These are phyloP conservation scores for Rhodamnia rubescens DNA, from an alignment of 345 rosid genomes.

Conservation along the genomic window DNA sequence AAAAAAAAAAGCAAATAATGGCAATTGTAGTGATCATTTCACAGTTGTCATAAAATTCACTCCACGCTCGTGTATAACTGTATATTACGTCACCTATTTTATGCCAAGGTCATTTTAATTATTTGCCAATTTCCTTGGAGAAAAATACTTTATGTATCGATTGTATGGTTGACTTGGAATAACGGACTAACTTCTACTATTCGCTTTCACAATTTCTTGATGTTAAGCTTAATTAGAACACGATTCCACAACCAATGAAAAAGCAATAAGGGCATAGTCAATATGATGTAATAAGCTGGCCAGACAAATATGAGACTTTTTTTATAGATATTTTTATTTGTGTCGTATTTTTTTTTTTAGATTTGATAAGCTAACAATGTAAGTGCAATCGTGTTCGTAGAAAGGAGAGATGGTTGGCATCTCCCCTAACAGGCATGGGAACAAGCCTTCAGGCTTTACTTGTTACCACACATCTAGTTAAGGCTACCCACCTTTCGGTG, in stretches of 20 bases:
- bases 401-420: slow-evolving; percentile 45
- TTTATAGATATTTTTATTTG: too few species aligned
- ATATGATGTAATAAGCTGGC: neutral
- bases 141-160: neutral
- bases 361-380: too few species aligned
- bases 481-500: neutral
- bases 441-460: slow-evolving; percentile 13
- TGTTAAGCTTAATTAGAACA: neutral
- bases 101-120: neutral
- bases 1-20: neutral
- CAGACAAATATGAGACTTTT: neutral
- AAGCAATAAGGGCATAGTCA: neutral
- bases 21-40: neutral
- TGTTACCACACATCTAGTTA: slow-evolving; percentile 11
- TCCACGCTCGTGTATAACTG: neutral
- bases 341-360: neutral
- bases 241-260: neutral
- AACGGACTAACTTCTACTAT: neutral
- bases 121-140: neutral
- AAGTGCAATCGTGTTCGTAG: slow-evolving; percentile 9
- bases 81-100: neutral
- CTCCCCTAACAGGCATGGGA: slow-evolving; percentile 45
- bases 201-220: neutral
- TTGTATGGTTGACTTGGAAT: neutral
- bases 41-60: neutral